A percentile compares a stretch with the other conserved stretches of the same genome.
Conservation (phyloP, 495 filamentous ascomycete species). For the Trichodelitschia bisporula region DNA sequence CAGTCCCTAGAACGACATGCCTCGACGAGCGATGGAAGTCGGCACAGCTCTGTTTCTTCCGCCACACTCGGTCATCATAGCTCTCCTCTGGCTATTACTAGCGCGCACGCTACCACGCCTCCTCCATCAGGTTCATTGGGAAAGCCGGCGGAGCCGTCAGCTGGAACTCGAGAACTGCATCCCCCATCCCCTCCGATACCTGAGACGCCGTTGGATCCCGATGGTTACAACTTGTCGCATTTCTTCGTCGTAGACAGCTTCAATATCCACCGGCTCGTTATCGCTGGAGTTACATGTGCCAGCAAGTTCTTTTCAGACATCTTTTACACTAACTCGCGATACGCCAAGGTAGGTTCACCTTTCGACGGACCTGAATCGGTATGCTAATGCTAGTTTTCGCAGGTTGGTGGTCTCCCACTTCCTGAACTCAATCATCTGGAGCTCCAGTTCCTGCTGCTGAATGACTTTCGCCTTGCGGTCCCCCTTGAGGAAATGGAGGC, state of each 20-base stretch:
- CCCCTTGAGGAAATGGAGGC: conserved; percentile 90
- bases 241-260: conserved; percentile 98
- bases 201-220: conserved; percentile 13
- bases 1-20: conserved; percentile 9
- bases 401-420: conserved; percentile 96
- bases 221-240: conserved; percentile 38
- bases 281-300: conserved; percentile 91
- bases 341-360: conserved; percentile 62
- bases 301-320: conserved; percentile 99
- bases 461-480: conserved; percentile 88
- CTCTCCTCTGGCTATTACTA: too few species aligned
- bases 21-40: conserved; percentile 3
- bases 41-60: conserved; percentile 9
- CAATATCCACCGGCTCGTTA: conserved; percentile 94
- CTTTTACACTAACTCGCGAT: conserved; percentile 97
- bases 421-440: conserved; percentile 91
- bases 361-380: neutral
- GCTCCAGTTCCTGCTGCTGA: conserved; percentile 84
- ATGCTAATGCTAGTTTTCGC: neutral
- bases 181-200: conserved; percentile 7
- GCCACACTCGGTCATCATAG: conserved; percentile 1
- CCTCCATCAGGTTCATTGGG: conserved; percentile 18
- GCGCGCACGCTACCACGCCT: conserved; percentile 11
- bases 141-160: conserved; percentile 5
- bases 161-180: too few species aligned